These are phyloP conservation scores for Globisporangium takayamanum DNA, from an alignment of 352 stramenopile species.

Conservation along the genomic window DNA sequence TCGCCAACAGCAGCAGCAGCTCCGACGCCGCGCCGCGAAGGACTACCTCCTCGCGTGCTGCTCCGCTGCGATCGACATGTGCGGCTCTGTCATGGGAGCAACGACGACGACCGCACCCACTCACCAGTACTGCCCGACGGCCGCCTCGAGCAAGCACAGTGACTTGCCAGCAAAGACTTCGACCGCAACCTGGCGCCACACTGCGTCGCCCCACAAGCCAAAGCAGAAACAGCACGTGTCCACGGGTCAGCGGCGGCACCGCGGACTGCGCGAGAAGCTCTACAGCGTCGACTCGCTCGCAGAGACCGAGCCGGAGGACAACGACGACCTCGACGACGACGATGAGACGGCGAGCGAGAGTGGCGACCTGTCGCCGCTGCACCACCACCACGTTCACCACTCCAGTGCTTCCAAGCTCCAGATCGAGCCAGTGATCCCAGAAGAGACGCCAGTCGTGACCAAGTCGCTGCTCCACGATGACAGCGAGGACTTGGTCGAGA, in stretches of 20 bases:
- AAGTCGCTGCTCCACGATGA: not conserved
- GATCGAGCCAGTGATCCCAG: conserved; percentile 4
- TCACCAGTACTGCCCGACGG: not conserved
- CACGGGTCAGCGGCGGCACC: not conserved
- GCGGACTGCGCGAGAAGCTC: conserved; percentile 23
- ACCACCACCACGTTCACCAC: conserved; percentile 13
- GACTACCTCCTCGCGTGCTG: conserved; percentile 1
- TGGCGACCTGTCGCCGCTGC: conserved; percentile 11
- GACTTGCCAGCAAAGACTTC: not conserved
- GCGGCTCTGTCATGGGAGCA: not conserved
- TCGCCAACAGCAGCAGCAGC: conserved; percentile 17
- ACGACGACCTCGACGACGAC: conserved; percentile 28
- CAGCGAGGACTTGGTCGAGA: conserved; percentile 1
- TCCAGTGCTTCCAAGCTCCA: not conserved
- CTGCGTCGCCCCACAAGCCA: conserved; percentile 5
- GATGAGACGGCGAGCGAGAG: conserved; percentile 19
- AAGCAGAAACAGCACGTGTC: not conserved
- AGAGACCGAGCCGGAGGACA: conserved; percentile 32
- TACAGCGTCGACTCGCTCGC: conserved; percentile 23
- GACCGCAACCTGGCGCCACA: conserved; percentile 1
- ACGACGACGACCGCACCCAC: not conserved
- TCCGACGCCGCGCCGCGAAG: conserved; percentile 11
- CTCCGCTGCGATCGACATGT: not conserved
- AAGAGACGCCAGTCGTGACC: conserved; percentile 1
- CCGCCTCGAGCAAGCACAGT: not conserved